Evolutionary conservation across 2,329 filamentous ascomycete genomes (phyloP).

Genomic region (Talaromyces sp.): DNA sequence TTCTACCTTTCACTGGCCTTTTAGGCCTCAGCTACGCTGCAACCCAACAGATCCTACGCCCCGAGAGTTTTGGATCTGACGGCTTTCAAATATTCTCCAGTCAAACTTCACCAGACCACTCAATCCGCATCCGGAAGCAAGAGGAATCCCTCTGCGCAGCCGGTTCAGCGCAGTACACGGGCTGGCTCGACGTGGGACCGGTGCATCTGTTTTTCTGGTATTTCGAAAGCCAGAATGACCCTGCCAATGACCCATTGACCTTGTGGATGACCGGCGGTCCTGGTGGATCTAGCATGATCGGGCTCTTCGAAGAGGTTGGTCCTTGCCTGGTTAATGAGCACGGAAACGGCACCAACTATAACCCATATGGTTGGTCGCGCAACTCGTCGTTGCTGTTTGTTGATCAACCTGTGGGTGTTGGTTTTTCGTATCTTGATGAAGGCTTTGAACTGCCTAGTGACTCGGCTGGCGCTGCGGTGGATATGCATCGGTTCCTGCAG

Average conservation of each 20-base stretch:
- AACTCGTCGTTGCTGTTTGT: conserved; percentile 33
- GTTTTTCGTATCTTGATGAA: conserved; percentile 62
- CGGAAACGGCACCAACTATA: conserved; percentile 38
- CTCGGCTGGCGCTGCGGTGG: conserved; percentile 39
- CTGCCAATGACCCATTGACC: conserved; percentile 44
- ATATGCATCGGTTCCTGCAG: conserved; percentile 46
- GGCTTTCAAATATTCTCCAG: not conserved
- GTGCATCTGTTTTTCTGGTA: conserved; percentile 36
- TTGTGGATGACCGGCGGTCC: conserved; percentile 52
- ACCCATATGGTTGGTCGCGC: conserved; percentile 31
- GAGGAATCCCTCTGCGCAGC: not conserved
- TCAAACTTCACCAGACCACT: not conserved
- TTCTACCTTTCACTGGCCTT: not conserved
- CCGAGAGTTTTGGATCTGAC: not conserved
- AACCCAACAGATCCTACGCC: not conserved
- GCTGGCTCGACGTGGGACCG: conserved; percentile 1
- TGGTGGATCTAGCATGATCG: conserved; percentile 49
- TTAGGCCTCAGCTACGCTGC: not conserved
- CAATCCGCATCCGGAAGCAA: not conserved
- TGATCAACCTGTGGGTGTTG: conserved; percentile 34
- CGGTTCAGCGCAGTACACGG: conserved; percentile 5
- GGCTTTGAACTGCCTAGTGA: conserved; percentile 68
- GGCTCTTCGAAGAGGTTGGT: conserved; percentile 48
- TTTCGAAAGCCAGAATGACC: conserved; percentile 37
- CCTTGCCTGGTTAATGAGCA: conserved; percentile 39